phyloP scores from a whole-genome alignment of 371 early-diverging fungal species.

The Rhizopus delemar region DNA sequence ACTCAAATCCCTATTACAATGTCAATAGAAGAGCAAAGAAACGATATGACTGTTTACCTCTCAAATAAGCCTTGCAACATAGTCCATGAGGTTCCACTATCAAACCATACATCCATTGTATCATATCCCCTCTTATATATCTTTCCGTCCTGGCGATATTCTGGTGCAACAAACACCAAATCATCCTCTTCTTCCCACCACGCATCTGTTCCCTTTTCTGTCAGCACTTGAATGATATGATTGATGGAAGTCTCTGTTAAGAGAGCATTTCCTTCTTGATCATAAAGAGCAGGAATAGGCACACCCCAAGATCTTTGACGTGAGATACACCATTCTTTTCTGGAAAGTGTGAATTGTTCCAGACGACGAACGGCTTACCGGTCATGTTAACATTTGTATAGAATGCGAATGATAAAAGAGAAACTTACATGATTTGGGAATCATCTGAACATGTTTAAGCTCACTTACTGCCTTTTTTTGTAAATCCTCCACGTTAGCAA shows the following conservation, averaged over 20 bases:
- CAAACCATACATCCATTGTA: slow-evolving; percentile 97
- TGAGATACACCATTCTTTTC: slow-evolving; percentile 93
- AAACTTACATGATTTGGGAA: slow-evolving; percentile 63
- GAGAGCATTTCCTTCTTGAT: slow-evolving; percentile 64
- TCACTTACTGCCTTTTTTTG: slow-evolving; percentile 64
- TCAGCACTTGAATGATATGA: slow-evolving; percentile 67
- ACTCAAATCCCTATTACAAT: slow-evolving; percentile 19
- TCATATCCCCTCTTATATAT: slow-evolving; percentile 70
- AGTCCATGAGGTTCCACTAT: slow-evolving; percentile 90
- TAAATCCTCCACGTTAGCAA: slow-evolving; percentile 69
- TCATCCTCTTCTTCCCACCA: slow-evolving; percentile 82
- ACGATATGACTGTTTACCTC: not conserved
- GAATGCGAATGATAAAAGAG: not conserved
- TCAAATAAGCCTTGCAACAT: slow-evolving; percentile 32
- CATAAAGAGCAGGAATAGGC: slow-evolving; percentile 82
- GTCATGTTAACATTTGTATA: not conserved
- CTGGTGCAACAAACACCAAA: slow-evolving; percentile 68
- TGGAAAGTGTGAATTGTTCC: slow-evolving; percentile 63
- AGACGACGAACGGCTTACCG: slow-evolving; percentile 54
- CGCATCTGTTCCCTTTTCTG: slow-evolving; percentile 66
- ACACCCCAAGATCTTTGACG: slow-evolving; percentile 86
- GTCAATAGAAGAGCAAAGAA: too few species aligned
- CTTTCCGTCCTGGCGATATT: slow-evolving; percentile 57
- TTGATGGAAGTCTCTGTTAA: slow-evolving; percentile 66
- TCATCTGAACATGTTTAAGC: slow-evolving; percentile 55